phyloP scores from a whole-genome alignment of 108 stramenopile genomes.

The Cyclotella atomus region DNA sequence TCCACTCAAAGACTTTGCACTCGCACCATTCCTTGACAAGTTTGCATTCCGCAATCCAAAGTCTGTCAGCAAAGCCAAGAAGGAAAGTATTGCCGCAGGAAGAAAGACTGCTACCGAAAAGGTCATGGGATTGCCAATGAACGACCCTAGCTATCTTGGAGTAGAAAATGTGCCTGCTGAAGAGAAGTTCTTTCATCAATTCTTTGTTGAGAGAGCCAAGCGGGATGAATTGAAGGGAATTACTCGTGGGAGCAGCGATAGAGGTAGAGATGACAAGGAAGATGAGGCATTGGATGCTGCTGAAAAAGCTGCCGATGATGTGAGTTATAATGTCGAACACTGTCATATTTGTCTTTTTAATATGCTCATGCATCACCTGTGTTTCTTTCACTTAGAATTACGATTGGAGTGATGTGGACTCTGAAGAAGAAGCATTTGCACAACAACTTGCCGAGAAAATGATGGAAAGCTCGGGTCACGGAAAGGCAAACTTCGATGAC shows the following conservation, averaged over 20 bases:
- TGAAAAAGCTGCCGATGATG: slow-evolving; percentile 45
- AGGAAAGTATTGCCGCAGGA: slow-evolving; percentile 58
- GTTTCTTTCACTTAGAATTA: slow-evolving; percentile 36
- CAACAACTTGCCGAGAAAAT: slow-evolving; percentile 87
- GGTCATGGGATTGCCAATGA: slow-evolving; percentile 66
- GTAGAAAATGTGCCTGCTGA: slow-evolving; percentile 66
- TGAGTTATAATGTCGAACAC: slow-evolving; percentile 27
- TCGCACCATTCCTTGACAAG: slow-evolving; percentile 94
- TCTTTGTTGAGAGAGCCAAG: slow-evolving; percentile 85
- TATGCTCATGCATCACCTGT: slow-evolving; percentile 9
- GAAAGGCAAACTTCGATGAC: slow-evolving; percentile 81
- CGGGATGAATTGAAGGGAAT: slow-evolving; percentile 87
- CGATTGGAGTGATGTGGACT: slow-evolving; percentile 69
- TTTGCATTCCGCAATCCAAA: slow-evolving; percentile 99
- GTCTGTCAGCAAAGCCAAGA: slow-evolving; percentile 54
- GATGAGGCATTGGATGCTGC: slow-evolving; percentile 59
- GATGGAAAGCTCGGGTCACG: slow-evolving; percentile 76
- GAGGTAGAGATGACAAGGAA: slow-evolving; percentile 56
- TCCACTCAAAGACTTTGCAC: slow-evolving; percentile 93
- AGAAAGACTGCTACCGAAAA: slow-evolving; percentile 49
- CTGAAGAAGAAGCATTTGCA: slow-evolving; percentile 91
- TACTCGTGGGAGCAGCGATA: slow-evolving; percentile 47
- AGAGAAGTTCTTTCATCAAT: slow-evolving; percentile 93
- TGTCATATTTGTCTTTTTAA: background rate
- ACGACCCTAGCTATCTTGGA: slow-evolving; percentile 77